phyloP scores from a whole-genome alignment of 768 basidiomycete species.

The Psilocybe cubensis region DNA sequence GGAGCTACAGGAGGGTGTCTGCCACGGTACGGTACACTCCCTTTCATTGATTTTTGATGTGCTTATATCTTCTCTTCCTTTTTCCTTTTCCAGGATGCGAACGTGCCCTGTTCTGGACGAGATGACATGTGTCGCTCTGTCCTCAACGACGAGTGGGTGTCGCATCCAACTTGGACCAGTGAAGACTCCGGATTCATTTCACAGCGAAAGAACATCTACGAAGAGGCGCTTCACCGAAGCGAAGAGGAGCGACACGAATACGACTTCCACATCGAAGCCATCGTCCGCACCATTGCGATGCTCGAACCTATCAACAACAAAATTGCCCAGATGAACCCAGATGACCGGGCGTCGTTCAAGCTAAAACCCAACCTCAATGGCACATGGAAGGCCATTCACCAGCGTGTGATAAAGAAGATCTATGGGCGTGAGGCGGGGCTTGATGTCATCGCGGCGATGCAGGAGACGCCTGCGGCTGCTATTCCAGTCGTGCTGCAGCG shows the following conservation, averaged over 20 bases:
- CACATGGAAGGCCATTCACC: conserved; percentile 87
- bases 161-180: conserved; percentile 93
- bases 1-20: conserved; percentile 90
- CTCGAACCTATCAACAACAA: conserved; percentile 93
- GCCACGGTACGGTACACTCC: conserved; percentile 56
- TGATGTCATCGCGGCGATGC: conserved; percentile 86
- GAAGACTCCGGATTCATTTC: conserved; percentile 92
- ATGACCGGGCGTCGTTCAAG: conserved; percentile 82
- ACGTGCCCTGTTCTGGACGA: conserved; percentile 89
- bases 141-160: conserved; percentile 98
- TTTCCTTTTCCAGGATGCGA: conserved; percentile 66
- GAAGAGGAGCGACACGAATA: conserved; percentile 99
- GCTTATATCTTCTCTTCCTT: background rate
- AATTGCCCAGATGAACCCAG: conserved; percentile 74
- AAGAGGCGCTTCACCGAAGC: conserved; percentile 93
- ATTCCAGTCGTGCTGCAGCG: conserved; percentile 89
- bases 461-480: conserved; percentile 87
- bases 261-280: conserved; percentile 97
- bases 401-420: conserved; percentile 95
- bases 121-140: conserved; percentile 97
- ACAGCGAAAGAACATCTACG: conserved; percentile 94
- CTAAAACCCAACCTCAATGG: conserved; percentile 90
- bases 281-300: conserved; percentile 85
- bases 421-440: conserved; percentile 87
- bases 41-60: background rate